phyloP scores from a whole-genome alignment of 2,329 filamentous ascomycete genomes.

The Colletotrichum musae region DNA sequence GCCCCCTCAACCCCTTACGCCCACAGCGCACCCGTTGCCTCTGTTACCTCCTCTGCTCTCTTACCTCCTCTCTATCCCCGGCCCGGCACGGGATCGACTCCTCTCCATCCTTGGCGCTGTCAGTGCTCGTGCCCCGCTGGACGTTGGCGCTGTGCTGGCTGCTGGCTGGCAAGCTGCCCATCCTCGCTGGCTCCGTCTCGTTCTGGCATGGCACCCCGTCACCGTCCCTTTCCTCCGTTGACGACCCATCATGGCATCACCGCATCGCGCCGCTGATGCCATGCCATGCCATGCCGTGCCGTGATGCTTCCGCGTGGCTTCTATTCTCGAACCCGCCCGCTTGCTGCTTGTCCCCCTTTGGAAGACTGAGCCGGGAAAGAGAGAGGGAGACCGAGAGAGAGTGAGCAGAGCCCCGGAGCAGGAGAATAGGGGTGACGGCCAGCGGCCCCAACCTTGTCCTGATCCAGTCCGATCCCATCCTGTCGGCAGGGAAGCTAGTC shows the following conservation, averaged over 20 bases:
- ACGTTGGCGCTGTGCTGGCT: not conserved
- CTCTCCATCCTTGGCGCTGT: constrained; percentile 3
- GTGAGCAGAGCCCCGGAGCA: constrained; percentile 5
- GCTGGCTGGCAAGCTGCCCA: constrained; percentile 1
- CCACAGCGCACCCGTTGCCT: constrained; percentile 34
- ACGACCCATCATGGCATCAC: constrained; percentile 31
- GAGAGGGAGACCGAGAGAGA: not conserved
- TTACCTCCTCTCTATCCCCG: no score
- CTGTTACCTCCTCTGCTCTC: constrained; percentile 22
- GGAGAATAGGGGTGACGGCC: constrained; percentile 13
- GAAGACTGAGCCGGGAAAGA: constrained; percentile 2
- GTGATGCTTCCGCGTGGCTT: constrained; percentile 13
- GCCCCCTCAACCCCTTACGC: not conserved
- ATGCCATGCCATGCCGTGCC: constrained; percentile 32
- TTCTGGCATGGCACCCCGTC: constrained; percentile 20
- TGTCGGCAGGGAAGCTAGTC: constrained; percentile 31
- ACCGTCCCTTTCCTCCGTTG: constrained; percentile 19
- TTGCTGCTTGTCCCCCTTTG: constrained; percentile 5
- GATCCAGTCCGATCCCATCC: constrained; percentile 25
- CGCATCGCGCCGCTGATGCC: constrained; percentile 35
- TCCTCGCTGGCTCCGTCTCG: constrained; percentile 7
- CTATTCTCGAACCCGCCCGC: constrained; percentile 24
- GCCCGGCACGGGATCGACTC: not conserved
- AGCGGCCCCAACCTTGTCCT: constrained; percentile 22
- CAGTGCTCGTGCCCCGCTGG: not conserved